Evolutionary conservation across 2,329 filamentous ascomycete species (phyloP).

Genomic region (Lizonia empirigonia): DNA sequence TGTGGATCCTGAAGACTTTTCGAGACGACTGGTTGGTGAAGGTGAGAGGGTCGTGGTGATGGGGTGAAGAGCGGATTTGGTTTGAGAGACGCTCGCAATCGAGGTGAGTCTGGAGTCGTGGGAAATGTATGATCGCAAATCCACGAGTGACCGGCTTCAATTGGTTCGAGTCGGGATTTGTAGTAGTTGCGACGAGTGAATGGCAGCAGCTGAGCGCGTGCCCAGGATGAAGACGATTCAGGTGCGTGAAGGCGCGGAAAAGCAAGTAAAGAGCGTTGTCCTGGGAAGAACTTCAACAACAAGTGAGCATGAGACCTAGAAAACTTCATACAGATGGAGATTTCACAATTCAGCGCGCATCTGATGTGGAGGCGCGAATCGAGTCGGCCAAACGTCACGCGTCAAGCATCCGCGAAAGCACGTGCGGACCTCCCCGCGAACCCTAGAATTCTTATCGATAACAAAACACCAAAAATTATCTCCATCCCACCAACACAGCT

Average conservation of each 20-base stretch:
- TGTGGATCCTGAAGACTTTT: not conserved
- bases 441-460: constrained; percentile 31
- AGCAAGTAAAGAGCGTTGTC: not conserved
- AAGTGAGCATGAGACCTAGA: not conserved
- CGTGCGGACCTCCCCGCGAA: constrained; percentile 15
- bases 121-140: too few species aligned
- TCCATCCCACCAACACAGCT: constrained; percentile 18
- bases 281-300: not conserved
- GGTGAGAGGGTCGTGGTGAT: constrained; percentile 3
- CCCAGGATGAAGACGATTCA: not conserved
- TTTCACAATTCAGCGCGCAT: not conserved
- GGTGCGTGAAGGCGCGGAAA: not conserved
- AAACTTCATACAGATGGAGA: constrained; percentile 3
- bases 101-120: not conserved
- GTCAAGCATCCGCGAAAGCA: constrained; percentile 24
- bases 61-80: not conserved
- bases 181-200: not conserved
- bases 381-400: constrained; percentile 8
- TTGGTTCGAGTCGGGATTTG: not conserved
- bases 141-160: too few species aligned
- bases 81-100: not conserved
- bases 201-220: not conserved
- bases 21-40: constrained; percentile 1
- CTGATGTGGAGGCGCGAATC: not conserved
- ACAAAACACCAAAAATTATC: constrained; percentile 30